phyloP scores from a whole-genome alignment of 768 basidiomycete species.

The Lanmaoa rubissima region DNA sequence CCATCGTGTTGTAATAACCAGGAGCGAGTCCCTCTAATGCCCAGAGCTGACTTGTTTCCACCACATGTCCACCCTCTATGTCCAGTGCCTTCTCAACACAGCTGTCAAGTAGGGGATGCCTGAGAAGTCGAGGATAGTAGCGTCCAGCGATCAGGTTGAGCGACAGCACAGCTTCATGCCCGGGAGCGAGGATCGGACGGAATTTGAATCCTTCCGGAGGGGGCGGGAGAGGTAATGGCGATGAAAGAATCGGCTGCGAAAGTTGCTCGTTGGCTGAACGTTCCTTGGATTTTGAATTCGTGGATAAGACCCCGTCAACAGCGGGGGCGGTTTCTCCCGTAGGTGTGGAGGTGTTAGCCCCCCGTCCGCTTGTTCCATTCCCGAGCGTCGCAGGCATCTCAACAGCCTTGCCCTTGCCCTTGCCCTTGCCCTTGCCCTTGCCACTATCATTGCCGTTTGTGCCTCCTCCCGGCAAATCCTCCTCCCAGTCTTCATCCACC shows the following conservation, averaged over 20 bases:
- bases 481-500: conserved; percentile 70
- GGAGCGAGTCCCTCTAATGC: conserved; percentile 69
- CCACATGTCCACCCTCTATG: conserved; percentile 36
- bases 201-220: conserved; percentile 71
- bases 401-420: conserved; percentile 34
- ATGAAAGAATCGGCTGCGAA: conserved; percentile 35
- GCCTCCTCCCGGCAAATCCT: conserved; percentile 27
- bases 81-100: conserved; percentile 40
- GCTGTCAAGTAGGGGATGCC: conserved; percentile 56
- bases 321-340: conserved; percentile 20
- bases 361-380: conserved; percentile 7
- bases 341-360: not conserved
- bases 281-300: conserved; percentile 14
- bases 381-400: conserved; percentile 16
- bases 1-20: conserved; percentile 67
- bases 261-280: conserved; percentile 31
- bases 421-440: conserved; percentile 34
- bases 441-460: conserved; percentile 11
- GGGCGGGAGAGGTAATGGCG: conserved; percentile 49
- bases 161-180: conserved; percentile 63
- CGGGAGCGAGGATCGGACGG: conserved; percentile 60
- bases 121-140: conserved; percentile 73
- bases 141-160: conserved; percentile 73
- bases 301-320: conserved; percentile 10
- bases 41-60: conserved; percentile 55